phyloP scores from a whole-genome alignment of 179 eudicot genomes.

The Actinidia arguta region DNA sequence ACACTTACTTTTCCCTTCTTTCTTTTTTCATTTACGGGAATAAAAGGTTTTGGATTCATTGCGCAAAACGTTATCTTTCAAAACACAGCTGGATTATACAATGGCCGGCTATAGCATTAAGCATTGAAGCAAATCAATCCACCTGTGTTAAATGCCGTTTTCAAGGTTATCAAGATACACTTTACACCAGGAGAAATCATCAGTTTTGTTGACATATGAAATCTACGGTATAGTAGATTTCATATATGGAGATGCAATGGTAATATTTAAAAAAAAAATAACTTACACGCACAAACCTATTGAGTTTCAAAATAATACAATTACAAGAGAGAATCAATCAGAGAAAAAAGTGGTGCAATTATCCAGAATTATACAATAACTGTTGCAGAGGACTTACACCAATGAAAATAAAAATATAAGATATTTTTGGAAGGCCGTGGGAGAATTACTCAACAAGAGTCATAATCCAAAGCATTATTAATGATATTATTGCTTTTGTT shows the following conservation, averaged over 20 bases:
- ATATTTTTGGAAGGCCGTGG: too few species aligned
- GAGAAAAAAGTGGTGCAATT: too few species aligned
- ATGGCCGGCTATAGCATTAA: slow-evolving; percentile 1
- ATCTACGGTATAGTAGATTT: slow-evolving; percentile 12
- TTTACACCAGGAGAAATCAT: background rate
- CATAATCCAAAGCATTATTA: too few species aligned
- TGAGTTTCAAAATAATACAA: background rate
- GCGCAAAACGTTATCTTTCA: background rate
- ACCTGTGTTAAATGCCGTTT: slow-evolving; percentile 1
- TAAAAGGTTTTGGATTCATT: background rate
- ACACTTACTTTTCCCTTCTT: background rate
- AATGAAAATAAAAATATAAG: too few species aligned
- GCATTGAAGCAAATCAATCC: background rate
- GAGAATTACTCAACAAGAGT: too few species aligned
- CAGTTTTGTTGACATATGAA: slow-evolving; percentile 5
- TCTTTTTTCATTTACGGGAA: background rate
- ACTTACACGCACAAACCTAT: background rate
- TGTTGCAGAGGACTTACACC: too few species aligned
- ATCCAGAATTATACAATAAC: too few species aligned
- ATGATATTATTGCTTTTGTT: too few species aligned
- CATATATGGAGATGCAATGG: slow-evolving; percentile 1
- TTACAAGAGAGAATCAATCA: too few species aligned
- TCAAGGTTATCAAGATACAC: background rate
- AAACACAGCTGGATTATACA: background rate
- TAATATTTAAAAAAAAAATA: background rate